Evolutionary conservation across 768 basidiomycete genomes (phyloP), one percentile per base, ranked within the genome.

Genomic region (Boletus rex-veris): DNA sequence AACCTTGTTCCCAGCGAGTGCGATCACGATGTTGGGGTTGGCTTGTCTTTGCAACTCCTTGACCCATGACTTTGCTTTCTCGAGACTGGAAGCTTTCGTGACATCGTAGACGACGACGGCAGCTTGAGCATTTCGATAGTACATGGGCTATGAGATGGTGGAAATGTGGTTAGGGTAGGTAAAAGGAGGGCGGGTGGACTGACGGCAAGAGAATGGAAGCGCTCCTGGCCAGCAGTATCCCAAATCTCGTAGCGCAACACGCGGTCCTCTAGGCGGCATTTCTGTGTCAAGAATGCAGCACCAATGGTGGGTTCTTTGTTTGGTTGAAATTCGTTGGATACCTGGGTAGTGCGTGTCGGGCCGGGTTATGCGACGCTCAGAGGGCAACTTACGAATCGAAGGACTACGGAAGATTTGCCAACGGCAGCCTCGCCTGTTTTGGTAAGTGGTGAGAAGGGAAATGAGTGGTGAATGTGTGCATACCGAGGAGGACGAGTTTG

Each of bases 301-400:
- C 95, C 96, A 64, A 99, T 98, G 24, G 96, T 99, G 10, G 96
- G 96, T 66, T 97, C 94, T 73, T 98, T 98, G 81, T 98, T 98
- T 56, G 92, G 85, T 73, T 98, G 95, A 73, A 98, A 99, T 71
- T 99, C 96, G 75, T 98, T 93, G 69, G 89, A 89, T 49, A 93
- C 91, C 91, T 93, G 53, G 40, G 47, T 35, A 26, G 40, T 46
- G 24, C 43, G 41, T 2, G 45, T 15, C 24, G 24, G 54, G 47
- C 52, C 26, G 45, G 48, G 43, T 26, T 24, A 28, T 45, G 57
- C 5, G 18, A 61, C 28, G 57, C 62, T 42, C 59, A 19, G 48
- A 45, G 33, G 47, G 47, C 24, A 39, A 76, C 89, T 62, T 71
- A 97, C 94, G 72, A 99, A 99, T 71, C 96, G 86, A 55, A 98